Conservation (phyloP, 805 yeast species). For the Suhomyces faveliae region DNA sequence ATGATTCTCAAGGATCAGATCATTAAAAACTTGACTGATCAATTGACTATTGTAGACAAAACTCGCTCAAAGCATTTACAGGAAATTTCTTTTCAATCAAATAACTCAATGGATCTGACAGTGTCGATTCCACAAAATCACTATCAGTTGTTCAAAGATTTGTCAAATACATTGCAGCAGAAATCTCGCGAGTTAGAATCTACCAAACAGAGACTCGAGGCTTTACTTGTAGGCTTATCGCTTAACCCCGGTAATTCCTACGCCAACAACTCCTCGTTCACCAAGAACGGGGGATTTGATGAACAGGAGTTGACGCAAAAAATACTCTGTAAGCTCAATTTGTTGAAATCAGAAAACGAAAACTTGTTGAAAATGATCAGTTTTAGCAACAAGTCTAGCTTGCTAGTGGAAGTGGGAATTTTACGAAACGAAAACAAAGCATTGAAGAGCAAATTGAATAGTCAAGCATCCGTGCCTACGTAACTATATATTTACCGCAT, state of each 20-base stretch:
- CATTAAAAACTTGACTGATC: constrained; percentile 34
- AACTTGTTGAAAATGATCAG: constrained; percentile 68
- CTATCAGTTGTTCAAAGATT: constrained; percentile 47
- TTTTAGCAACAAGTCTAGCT: constrained; percentile 72
- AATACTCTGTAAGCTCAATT: constrained; percentile 58
- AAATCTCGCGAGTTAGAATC: constrained; percentile 52
- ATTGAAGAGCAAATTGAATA: constrained; percentile 5
- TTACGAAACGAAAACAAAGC: constrained; percentile 40
- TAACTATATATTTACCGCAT: neutral
- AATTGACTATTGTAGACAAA: constrained; percentile 22
- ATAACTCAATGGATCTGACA: constrained; percentile 5
- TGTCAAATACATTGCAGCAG: constrained; percentile 48
- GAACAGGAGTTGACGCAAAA: constrained; percentile 75
- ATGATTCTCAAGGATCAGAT: constrained; percentile 54
- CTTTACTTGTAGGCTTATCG: constrained; percentile 40
- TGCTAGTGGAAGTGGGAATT: constrained; percentile 65
- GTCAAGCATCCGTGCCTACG: neutral
- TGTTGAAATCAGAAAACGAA: constrained; percentile 66
- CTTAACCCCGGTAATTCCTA: constrained; percentile 14
- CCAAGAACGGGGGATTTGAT: constrained; percentile 63
- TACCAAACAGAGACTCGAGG: constrained; percentile 62
- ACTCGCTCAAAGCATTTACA: constrained; percentile 10
- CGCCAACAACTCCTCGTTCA: constrained; percentile 21
- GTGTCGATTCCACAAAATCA: constrained; percentile 43
- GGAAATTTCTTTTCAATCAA: constrained; percentile 9